These are phyloP conservation scores for Raphidocelis subcapitata DNA, from an alignment of 139 green algal species.

Conservation along the genomic window DNA sequence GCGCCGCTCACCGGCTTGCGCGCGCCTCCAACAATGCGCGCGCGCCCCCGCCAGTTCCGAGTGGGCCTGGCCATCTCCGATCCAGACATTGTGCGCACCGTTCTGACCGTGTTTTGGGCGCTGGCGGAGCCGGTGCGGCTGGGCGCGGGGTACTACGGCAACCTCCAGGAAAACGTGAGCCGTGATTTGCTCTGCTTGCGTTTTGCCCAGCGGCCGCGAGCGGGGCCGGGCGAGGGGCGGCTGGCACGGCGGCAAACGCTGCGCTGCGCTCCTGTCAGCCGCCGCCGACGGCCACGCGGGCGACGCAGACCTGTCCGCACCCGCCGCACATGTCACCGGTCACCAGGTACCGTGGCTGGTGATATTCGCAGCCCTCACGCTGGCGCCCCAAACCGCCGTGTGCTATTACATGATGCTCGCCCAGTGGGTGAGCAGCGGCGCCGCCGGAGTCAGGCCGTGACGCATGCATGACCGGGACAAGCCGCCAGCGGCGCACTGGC, in stretches of 20 bases:
- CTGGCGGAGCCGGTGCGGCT: constrained; percentile 48
- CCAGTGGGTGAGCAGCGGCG: constrained; percentile 20
- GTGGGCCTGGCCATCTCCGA: constrained; percentile 33
- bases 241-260: not conserved
- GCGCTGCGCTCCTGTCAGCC: not conserved
- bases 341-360: constrained; percentile 54
- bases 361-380: constrained; percentile 43
- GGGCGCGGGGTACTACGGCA: constrained; percentile 46
- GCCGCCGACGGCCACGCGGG: too few species aligned
- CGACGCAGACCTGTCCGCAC: not conserved
- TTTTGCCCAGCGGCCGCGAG: not conserved
- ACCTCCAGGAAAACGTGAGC: constrained; percentile 60
- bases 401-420: constrained; percentile 49
- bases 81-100: constrained; percentile 44
- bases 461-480: not conserved
- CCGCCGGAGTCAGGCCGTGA: too few species aligned
- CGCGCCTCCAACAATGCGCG: not conserved
- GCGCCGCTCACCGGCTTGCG: not conserved
- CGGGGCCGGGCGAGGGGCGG: not conserved
- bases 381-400: constrained; percentile 35
- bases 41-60: too few species aligned
- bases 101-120: constrained; percentile 52
- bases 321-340: not conserved
- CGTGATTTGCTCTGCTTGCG: not conserved
- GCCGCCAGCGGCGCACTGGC: not conserved